These are phyloP conservation scores for Penicillium salamii DNA, from an alignment of 495 filamentous ascomycete species.

Conservation along the genomic window DNA sequence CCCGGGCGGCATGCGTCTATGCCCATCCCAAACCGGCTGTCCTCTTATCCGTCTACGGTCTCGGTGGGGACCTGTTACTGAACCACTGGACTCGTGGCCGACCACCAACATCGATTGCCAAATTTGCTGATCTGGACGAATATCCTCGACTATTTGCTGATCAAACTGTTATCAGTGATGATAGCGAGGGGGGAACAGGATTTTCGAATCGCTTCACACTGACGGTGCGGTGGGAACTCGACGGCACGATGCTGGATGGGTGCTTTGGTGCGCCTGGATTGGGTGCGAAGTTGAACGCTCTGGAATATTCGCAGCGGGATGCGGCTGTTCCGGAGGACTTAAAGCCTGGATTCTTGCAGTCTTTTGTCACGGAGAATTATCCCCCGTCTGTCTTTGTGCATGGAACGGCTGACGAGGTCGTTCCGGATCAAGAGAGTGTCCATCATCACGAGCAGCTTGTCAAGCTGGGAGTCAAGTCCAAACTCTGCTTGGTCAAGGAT, in stretches of 20 bases:
- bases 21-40: slow-evolving; percentile 31
- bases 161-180: slow-evolving; percentile 17
- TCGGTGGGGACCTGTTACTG: slow-evolving; percentile 28
- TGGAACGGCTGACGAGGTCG: slow-evolving; percentile 27
- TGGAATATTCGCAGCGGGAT: slow-evolving; percentile 11
- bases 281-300: slow-evolving; percentile 10
- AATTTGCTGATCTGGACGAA: slow-evolving; percentile 7
- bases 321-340: slow-evolving; percentile 15
- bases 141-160: slow-evolving; percentile 13
- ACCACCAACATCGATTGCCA: slow-evolving; percentile 16
- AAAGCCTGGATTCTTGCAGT: slow-evolving; percentile 24
- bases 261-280: slow-evolving; percentile 10
- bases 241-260: slow-evolving; percentile 20
- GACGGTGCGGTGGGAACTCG: slow-evolving; percentile 16
- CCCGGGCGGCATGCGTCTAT: slow-evolving; percentile 35
- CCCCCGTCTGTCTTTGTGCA: slow-evolving; percentile 35
- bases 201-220: slow-evolving; percentile 10
- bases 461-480: slow-evolving; percentile 10
- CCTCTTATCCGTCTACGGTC: slow-evolving; percentile 28
- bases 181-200: neutral
- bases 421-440: slow-evolving; percentile 22
- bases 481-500: slow-evolving; percentile 13
- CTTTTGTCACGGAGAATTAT: slow-evolving; percentile 26
- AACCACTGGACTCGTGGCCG: slow-evolving; percentile 23
- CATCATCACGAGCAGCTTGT: slow-evolving; percentile 16